These are phyloP conservation scores for Pichia sorboxylosa DNA, from an alignment of 1,139 yeast genomes.

Conservation along the genomic window DNA sequence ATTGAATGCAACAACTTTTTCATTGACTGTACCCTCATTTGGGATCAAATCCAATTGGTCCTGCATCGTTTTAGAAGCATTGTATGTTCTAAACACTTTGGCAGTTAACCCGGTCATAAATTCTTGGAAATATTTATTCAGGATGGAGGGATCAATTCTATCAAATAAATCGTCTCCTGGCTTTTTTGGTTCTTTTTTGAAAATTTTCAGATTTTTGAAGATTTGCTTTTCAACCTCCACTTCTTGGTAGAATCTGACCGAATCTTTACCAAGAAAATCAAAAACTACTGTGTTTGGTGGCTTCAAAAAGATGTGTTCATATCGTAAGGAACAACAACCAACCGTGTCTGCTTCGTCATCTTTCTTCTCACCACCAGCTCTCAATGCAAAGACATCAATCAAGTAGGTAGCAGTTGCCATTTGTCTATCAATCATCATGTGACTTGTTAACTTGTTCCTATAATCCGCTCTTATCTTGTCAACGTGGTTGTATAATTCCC, in stretches of 20 bases:
- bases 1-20: conserved; percentile 76
- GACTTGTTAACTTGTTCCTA: conserved; percentile 55
- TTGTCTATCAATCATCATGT: conserved; percentile 77
- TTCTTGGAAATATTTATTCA: conserved; percentile 77
- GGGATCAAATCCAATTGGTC: conserved; percentile 77
- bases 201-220: conserved; percentile 74
- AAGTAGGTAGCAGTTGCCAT: conserved; percentile 90
- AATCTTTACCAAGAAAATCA: conserved; percentile 93
- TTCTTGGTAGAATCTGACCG: conserved; percentile 84
- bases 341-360: conserved; percentile 98
- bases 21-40: conserved; percentile 78
- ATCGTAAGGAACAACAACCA: conserved; percentile 91
- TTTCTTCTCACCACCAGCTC: conserved; percentile 98
- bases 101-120: conserved; percentile 94
- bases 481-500: conserved; percentile 66
- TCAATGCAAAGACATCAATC: conserved; percentile 86
- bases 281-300: conserved; percentile 86
- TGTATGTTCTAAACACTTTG: conserved; percentile 93
- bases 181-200: conserved; percentile 76
- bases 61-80: conserved; percentile 95
- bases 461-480: conserved; percentile 69
- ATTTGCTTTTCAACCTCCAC: conserved; percentile 86
- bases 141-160: conserved; percentile 68
- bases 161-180: conserved; percentile 92
- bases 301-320: conserved; percentile 73